Conservation (phyloP, 108 stramenopile genomes). For the Skeletonema grethae region DNA sequence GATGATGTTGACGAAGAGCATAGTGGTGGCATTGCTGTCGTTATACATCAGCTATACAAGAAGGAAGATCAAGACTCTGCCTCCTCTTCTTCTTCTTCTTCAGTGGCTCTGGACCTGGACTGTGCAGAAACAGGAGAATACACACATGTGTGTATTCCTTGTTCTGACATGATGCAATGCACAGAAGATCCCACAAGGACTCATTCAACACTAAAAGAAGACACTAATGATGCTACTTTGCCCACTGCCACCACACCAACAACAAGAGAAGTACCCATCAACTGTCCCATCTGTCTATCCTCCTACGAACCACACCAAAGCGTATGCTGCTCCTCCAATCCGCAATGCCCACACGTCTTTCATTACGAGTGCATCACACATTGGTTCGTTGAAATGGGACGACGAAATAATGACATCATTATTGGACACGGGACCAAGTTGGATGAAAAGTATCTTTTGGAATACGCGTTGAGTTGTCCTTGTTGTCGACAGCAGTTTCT, state of each 20-base stretch:
- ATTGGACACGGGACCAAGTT: neutral
- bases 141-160: too few relatives aligned
- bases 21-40: too few relatives aligned
- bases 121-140: too few relatives aligned
- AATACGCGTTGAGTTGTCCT: neutral
- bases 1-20: too few relatives aligned
- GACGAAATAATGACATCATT: neutral
- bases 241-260: neutral
- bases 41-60: too few relatives aligned
- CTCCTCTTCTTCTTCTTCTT: too few relatives aligned
- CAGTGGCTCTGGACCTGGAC: too few relatives aligned
- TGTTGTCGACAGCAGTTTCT: neutral
- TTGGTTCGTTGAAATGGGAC: neutral
- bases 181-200: neutral
- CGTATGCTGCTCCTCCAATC: neutral
- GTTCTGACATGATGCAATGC: too few relatives aligned
- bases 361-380: neutral
- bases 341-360: neutral
- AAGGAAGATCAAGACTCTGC: too few relatives aligned
- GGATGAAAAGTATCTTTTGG: neutral
- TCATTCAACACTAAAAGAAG: neutral
- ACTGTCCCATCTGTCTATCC: neutral
- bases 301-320: neutral
- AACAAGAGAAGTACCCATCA: neutral
- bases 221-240: neutral